Evolutionary conservation across 495 filamentous ascomycete genomes (phyloP), one percentile per base, ranked within the genome.

Genomic region (Penicillium simplicissimum): DNA sequence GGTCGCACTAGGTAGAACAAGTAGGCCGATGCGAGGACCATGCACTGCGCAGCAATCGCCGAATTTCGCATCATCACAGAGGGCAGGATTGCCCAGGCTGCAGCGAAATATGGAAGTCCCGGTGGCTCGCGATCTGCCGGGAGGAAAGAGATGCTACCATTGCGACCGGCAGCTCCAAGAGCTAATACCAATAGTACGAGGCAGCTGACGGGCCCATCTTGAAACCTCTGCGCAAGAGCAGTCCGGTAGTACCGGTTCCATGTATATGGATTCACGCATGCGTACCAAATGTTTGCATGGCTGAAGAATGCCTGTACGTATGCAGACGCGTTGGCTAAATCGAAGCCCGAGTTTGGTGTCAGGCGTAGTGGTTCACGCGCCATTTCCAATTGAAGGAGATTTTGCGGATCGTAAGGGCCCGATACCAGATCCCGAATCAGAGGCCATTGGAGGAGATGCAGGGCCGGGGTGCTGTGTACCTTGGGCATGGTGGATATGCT

Each of bases 401-500:
- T 89, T 66, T 91, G 86, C 7, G 90, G 89, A 68, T 90, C 88
- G 71, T 91, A 92, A 8, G 87, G 88, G 40, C 86, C 80, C 25
- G 87, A 88, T 23, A 94, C 87, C 45, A 94, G 75, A 67, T 91
- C 88, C 36, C 87, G 84, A 61, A 93, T 92, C 59, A 91, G 74
- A 15, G 90, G 90, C 88, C 88, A 92, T 67, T 93, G 88, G 3
- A 94, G 79, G 25, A 92, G 81, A 74, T 92, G 85, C 36, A 94
- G 71, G 1, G 90, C 88, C 28, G 90, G 88, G 54, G 90, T 93
- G 0, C 89, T 91, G 73, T 94, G 90, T 25, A 87, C 78, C 68
- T 91, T 92, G 38, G 90, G 90, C 88, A 94, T 92, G 35, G 88
- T 91, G 3, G 88, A 91, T 59, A 93, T 91, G 71, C 88, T 93